Conservation (phyloP, 2,329 filamentous ascomycete genomes). For the Aspergillus unguis region DNA sequence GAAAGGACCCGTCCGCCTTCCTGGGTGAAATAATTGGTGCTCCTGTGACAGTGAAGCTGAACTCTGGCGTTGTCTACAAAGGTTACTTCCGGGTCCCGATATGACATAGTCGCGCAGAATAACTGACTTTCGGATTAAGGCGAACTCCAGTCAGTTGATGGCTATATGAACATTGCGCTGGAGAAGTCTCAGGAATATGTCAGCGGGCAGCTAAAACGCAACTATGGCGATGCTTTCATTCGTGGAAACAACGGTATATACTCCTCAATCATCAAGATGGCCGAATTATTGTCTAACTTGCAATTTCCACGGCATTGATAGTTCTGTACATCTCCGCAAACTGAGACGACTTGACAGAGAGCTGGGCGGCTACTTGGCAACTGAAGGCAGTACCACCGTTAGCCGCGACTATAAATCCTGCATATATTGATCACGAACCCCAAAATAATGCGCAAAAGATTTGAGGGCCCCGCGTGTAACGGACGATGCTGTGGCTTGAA, state of each 20-base stretch:
- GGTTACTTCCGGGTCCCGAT: conserved; percentile 50
- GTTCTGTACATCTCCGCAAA: conserved; percentile 42
- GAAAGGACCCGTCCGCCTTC: conserved; percentile 90
- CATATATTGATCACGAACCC: too few species aligned
- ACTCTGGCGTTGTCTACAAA: conserved; percentile 98
- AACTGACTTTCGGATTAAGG: conserved; percentile 52
- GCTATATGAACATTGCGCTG: conserved; percentile 99
- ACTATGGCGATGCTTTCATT: conserved; percentile 92
- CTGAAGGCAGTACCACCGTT: too few species aligned
- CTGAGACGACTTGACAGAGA: conserved; percentile 14
- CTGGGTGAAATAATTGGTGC: conserved; percentile 91
- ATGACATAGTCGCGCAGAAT: not conserved
- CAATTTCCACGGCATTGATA: conserved; percentile 8
- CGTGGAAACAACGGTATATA: conserved; percentile 85
- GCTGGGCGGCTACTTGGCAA: too few species aligned
- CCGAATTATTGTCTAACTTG: not conserved
- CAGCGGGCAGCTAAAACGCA: conserved; percentile 75
- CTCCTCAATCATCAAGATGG: not conserved
- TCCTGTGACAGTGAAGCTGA: conserved; percentile 92
- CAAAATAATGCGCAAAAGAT: too few species aligned
- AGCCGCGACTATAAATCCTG: too few species aligned
- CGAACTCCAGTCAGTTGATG: conserved; percentile 93
- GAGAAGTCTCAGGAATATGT: conserved; percentile 94
- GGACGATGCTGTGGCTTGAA: too few species aligned
- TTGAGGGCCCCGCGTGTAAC: too few species aligned